Base-by-base conservation (phyloP, 495 filamentous ascomycete genomes). In the Platismatia glauca region DNA sequence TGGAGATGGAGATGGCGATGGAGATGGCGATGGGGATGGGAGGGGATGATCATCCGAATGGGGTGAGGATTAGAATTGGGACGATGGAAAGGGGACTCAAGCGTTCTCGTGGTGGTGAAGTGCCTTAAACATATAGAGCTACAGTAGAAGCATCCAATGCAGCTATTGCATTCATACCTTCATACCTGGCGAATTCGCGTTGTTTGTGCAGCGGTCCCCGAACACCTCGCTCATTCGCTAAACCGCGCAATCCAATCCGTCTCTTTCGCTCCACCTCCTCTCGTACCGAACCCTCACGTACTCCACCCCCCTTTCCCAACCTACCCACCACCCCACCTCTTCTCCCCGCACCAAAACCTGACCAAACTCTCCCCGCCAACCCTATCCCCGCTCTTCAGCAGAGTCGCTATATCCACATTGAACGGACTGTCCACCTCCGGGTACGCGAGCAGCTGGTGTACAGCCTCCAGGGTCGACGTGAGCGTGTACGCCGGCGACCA, bases 401-500 rank as follows among this genome's bases (percentile, higher is more conserved):
- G 73, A 63, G 82, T 81, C 58, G 91, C 93, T 5, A 95, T 82
- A 74, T 98, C 94, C 13, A 96, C 81, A 75, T 96, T 95, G 57
- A 97, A 75, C 64, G 94, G 94, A 66, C 84, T 88, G 66, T 96
- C 90, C 43, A 87, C 80, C 60, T 84, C 86, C 16, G 93, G 90
- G 64, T 85, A 83, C 48, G 79, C 84, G 60, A 96, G 77, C 68
- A 98, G 75, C 78, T 89, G 81, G 58, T 91, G 84, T 41, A 97
- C 82, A 27, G 85, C 84, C 66, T 88, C 86, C 67, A 97, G 74
- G 58, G 88, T 90, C 64, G 83, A 80, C 29, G 86, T 82, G 29
- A 97, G 78, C 35, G 87, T 93, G 70, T 94, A 95, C 37, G 87
- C 83, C 37, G 91, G 88, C 64, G 86, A 86, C 94, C 94, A 98